Base-by-base conservation (phyloP, 768 basidiomycete genomes). In the Suillus discolor region DNA sequence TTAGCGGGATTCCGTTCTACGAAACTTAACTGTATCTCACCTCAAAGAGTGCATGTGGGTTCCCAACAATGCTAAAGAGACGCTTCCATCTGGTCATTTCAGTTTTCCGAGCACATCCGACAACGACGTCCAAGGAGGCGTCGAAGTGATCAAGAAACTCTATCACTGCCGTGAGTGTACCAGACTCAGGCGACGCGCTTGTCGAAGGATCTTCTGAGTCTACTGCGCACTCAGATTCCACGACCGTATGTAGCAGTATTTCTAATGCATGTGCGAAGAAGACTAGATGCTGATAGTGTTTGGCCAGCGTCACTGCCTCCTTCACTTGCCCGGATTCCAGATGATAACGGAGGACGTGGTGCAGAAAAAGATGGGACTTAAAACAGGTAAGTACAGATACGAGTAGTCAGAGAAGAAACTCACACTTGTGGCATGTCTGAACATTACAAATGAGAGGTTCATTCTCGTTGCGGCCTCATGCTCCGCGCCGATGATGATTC, bases 121-220 rank as follows among this genome's bases (percentile, higher is more conserved):
- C 96, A 15, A 99, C 93, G 8, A 99, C 96, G 65, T 98, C 95
- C 64, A 98, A 78, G 7, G 91, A 86, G 62, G 87, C 91, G 67
- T 96, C 93, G 73, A 99, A 99, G 74, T 98, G 89, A 72, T 99
- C 97, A 68, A 99, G 79, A 72, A 99, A 98, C 68, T 94, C 92
- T 67, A 99, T 83, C 11, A 92, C 89, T 2, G 82, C 80, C 0
- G 89, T 83, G 38, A 98, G 78, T 13, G 90, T 78, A 53, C 64
- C 42, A 39, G 51, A 47, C 41, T 60, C 59, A 28, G 59, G 28
- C 18, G 25, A 42, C 3, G 12, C 39, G 25, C 20, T 67, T 15
- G 67, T 66, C 45, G 75, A 66, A n/a, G 74, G 25, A 47, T 71
- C 74, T 36, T 77, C 78, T 49, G 66, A 66, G 5, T 81, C 80